Percentiles rank a stretch among this genome's conserved stretches.
phyloP scores from a whole-genome alignment of 192 early-diverging fungal species.

The Coemansia sp. region DNA sequence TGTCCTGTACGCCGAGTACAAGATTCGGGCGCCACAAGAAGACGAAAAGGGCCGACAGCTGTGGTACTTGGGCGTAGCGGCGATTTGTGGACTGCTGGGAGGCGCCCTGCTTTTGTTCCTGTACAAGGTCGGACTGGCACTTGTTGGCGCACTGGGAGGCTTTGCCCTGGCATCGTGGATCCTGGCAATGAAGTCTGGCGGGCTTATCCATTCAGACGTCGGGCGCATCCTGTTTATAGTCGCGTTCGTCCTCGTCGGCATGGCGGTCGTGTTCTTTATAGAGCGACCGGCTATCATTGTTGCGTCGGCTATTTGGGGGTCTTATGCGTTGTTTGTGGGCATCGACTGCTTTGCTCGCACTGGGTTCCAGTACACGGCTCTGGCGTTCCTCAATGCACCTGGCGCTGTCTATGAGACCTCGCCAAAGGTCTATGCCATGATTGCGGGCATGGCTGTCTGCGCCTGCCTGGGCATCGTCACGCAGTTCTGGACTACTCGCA shows the following conservation, averaged over 20 bases:
- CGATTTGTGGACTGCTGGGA: slow-evolving; percentile 65
- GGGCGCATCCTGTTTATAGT: slow-evolving; percentile 75
- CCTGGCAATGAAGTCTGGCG: slow-evolving; percentile 62
- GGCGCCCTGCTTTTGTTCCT: slow-evolving; percentile 69
- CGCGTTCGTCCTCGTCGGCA: slow-evolving; percentile 61
- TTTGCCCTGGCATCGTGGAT: slow-evolving; percentile 75
- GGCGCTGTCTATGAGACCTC: slow-evolving; percentile 56
- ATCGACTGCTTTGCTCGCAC: slow-evolving; percentile 81
- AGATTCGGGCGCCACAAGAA: slow-evolving; percentile 46
- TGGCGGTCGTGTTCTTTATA: slow-evolving; percentile 65
- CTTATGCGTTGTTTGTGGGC: slow-evolving; percentile 77
- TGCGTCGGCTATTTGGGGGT: slow-evolving; percentile 74
- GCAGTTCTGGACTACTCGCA: slow-evolving; percentile 65
- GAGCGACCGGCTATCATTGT: slow-evolving; percentile 69
- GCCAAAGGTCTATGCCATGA: slow-evolving; percentile 68
- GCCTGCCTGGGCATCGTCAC: slow-evolving; percentile 65
- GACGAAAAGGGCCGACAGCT: slow-evolving; percentile 46
- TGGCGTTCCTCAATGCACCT: slow-evolving; percentile 58
- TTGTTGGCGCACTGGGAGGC: slow-evolving; percentile 78
- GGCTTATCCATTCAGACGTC: slow-evolving; percentile 63
- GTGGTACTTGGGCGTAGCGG: slow-evolving; percentile 60
- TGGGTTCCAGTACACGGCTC: slow-evolving; percentile 67
- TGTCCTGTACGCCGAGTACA: slow-evolving; percentile 41
- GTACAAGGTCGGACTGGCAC: slow-evolving; percentile 70
- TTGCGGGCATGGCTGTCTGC: slow-evolving; percentile 66